A percentile compares a stretch with the other conserved stretches of the same genome.
Evolutionary conservation across 2,329 filamentous ascomycete genomes (phyloP).

Genomic region (Boeremia exigua): DNA sequence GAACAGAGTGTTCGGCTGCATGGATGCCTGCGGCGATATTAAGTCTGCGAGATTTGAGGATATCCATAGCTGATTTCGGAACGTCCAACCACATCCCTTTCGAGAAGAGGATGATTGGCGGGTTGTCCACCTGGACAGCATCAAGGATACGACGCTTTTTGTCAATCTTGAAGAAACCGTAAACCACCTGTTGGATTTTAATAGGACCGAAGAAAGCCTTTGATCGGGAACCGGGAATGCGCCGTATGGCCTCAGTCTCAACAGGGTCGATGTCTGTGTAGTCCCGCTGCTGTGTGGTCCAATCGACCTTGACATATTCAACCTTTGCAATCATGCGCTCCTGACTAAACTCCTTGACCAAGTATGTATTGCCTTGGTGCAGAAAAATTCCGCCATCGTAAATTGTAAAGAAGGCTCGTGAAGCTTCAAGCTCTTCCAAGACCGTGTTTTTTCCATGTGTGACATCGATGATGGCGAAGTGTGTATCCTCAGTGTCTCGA

Average conservation of each 20-base stretch:
- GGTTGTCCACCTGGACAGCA: conserved; percentile 90
- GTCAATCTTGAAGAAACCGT: conserved; percentile 98
- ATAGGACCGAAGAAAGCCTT: conserved; percentile 87
- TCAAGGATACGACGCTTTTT: conserved; percentile 84
- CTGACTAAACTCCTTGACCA: conserved; percentile 86
- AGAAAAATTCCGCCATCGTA: conserved; percentile 98
- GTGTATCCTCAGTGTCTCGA: conserved; percentile 86
- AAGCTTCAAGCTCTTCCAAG: conserved; percentile 94
- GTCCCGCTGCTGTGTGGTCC: conserved; percentile 92
- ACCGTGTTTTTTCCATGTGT: conserved; percentile 83
- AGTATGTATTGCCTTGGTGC: conserved; percentile 91
- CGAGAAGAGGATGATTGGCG: conserved; percentile 81
- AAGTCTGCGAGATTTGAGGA: conserved; percentile 73
- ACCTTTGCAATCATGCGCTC: conserved; percentile 85
- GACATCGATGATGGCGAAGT: conserved; percentile 91
- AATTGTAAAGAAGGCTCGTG: conserved; percentile 91
- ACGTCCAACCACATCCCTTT: conserved; percentile 98
- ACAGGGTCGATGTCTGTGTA: conserved; percentile 93
- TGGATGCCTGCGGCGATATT: conserved; percentile 91
- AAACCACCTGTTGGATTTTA: conserved; percentile 85
- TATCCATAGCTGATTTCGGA: conserved; percentile 77
- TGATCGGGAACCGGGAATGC: conserved; percentile 67
- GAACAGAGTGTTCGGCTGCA: conserved; percentile 89
- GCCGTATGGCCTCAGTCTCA: conserved; percentile 86
- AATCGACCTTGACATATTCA: conserved; percentile 87